These are phyloP conservation scores for Crithidia mellificae DNA, from an alignment of 208 protist genomes.

Conservation along the genomic window DNA sequence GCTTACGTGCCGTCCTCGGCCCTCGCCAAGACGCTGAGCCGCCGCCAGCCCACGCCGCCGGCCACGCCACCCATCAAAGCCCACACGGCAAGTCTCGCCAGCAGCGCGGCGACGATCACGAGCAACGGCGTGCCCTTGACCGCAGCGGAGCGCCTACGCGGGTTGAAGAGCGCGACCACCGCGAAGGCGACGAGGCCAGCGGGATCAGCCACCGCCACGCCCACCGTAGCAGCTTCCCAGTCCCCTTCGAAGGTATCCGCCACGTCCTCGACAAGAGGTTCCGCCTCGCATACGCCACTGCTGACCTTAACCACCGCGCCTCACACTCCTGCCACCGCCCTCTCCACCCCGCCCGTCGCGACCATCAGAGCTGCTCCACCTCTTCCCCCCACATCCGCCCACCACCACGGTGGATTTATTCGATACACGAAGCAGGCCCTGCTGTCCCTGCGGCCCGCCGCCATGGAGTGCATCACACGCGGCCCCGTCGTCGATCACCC, in stretches of 20 bases:
- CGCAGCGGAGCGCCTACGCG: slow-evolving; percentile 38
- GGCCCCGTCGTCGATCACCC: slow-evolving; percentile 45
- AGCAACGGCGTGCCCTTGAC: slow-evolving; percentile 13
- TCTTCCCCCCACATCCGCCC: background rate
- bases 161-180: background rate
- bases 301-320: slow-evolving; percentile 3
- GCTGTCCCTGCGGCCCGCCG: slow-evolving; percentile 26
- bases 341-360: no score
- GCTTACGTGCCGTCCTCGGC: slow-evolving; percentile 45
- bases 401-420: background rate
- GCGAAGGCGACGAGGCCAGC: background rate
- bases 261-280: background rate
- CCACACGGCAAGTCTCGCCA: background rate
- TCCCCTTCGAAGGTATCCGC: background rate
- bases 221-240: no score
- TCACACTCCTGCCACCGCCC: background rate
- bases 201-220: no score
- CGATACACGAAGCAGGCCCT: slow-evolving; percentile 50
- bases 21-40: slow-evolving; percentile 7
- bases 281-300: slow-evolving; percentile 10
- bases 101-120: background rate
- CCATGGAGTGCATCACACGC: slow-evolving; percentile 30
- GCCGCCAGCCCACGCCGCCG: slow-evolving; percentile 6
- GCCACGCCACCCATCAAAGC: slow-evolving; percentile 7
- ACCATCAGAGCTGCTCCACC: background rate